Percentiles rank a stretch among this genome's conserved stretches.
phyloP scores from a whole-genome alignment of 2,329 filamentous ascomycete genomes.

The Parascedosporium putredinis region DNA sequence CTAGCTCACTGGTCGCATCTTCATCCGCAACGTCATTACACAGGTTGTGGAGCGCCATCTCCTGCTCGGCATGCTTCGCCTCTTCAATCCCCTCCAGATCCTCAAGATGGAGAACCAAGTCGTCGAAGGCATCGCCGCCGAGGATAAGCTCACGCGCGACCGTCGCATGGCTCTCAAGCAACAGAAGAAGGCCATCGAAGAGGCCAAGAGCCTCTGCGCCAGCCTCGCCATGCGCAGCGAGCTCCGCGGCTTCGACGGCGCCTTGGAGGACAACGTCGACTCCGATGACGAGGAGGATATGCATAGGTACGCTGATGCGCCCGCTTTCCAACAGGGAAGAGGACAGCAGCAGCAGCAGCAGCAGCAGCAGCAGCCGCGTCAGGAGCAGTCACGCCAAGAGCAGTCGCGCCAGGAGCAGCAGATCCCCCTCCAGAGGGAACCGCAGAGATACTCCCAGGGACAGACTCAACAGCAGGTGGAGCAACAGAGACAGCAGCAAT shows the following conservation, averaged over 20 bases:
- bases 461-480: background rate
- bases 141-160: conserved; percentile 42
- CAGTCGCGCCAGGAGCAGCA: no score
- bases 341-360: background rate
- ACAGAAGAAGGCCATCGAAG: conserved; percentile 40
- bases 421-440: background rate
- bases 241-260: conserved; percentile 21
- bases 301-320: background rate
- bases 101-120: conserved; percentile 32
- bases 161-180: conserved; percentile 34
- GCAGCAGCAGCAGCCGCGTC: no score
- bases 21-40: conserved; percentile 41
- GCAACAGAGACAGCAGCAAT: background rate
- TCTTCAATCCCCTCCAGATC: conserved; percentile 43
- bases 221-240: conserved; percentile 42
- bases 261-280: conserved; percentile 20
- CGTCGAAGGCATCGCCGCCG: conserved; percentile 39
- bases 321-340: background rate
- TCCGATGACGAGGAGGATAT: conserved; percentile 3
- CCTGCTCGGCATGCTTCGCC: conserved; percentile 38
- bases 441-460: background rate
- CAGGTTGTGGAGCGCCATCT: conserved; percentile 42
- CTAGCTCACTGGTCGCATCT: conserved; percentile 36
- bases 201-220: conserved; percentile 38
- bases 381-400: no score